Conservation (phyloP, 352 stramenopile species). For the Phytophthora crassamura region DNA sequence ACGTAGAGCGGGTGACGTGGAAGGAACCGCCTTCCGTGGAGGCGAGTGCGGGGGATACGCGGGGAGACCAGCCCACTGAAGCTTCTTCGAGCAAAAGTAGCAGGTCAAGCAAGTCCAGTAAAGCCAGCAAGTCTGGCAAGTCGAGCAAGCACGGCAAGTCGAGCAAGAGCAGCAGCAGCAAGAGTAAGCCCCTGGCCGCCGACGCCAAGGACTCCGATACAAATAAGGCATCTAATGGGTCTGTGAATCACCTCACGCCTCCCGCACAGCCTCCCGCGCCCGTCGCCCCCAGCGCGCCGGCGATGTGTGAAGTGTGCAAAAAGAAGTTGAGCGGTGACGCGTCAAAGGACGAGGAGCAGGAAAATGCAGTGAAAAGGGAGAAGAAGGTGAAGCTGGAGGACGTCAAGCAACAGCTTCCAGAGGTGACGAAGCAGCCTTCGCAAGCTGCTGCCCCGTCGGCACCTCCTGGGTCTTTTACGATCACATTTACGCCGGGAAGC, state of each 20-base stretch:
- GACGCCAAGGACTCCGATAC: slow-evolving; percentile 22
- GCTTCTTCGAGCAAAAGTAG: slow-evolving; percentile 22
- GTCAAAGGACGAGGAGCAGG: slow-evolving; percentile 34
- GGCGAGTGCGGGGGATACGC: slow-evolving; percentile 9
- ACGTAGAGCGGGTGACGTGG: slow-evolving; percentile 81
- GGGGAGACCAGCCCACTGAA: slow-evolving; percentile 21
- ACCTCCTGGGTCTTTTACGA: slow-evolving; percentile 51
- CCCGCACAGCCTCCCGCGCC: slow-evolving; percentile 19
- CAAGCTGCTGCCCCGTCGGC: slow-evolving; percentile 3
- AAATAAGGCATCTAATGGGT: slow-evolving; percentile 36
- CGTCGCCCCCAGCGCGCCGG: slow-evolving; percentile 38
- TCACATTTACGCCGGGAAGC: slow-evolving; percentile 44
- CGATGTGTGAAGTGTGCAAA: slow-evolving; percentile 67
- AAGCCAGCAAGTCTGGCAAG: slow-evolving; percentile 39
- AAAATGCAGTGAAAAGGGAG: slow-evolving; percentile 34
- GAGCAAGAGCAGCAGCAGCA: slow-evolving; percentile 34
- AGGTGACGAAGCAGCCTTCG: slow-evolving; percentile 39
- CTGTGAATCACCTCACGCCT: slow-evolving; percentile 25
- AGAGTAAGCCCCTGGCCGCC: slow-evolving; percentile 24
- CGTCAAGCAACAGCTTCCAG: slow-evolving; percentile 33
- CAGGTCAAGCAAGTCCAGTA: slow-evolving; percentile 35
- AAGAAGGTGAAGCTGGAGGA: slow-evolving; percentile 48
- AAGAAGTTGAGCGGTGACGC: slow-evolving; percentile 59
- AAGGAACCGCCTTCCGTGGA: slow-evolving; percentile 64
- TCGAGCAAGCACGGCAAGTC: slow-evolving; percentile 33